These are phyloP conservation scores for Calonectria hongkongensis DNA, from an alignment of 2,329 filamentous ascomycete species.

Conservation along the genomic window DNA sequence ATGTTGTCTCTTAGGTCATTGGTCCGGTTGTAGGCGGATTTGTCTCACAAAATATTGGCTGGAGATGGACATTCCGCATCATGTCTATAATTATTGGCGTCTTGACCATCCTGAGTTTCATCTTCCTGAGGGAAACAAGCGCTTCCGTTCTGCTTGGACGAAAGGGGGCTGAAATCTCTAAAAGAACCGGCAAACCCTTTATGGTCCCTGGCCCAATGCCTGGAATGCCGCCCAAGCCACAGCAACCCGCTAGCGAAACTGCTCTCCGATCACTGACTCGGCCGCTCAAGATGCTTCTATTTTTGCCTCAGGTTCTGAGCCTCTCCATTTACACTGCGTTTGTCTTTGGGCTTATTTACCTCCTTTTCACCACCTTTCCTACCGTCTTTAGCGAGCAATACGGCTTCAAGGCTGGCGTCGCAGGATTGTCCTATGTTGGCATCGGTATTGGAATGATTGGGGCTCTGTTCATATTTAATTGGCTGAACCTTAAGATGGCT, in stretches of 20 bases:
- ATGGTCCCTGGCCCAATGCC: neutral
- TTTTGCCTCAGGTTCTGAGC: neutral
- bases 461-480: neutral
- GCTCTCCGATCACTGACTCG: neutral
- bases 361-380: neutral
- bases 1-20: neutral
- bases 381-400: slow-evolving; percentile 1
- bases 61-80: slow-evolving; percentile 7
- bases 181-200: neutral
- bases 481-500: neutral
- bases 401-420: neutral
- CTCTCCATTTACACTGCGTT: neutral
- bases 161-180: neutral
- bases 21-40: neutral
- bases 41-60: neutral
- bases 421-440: neutral
- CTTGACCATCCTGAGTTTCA: neutral
- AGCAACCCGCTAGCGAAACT: neutral
- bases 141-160: neutral
- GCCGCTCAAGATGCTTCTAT: neutral
- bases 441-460: neutral
- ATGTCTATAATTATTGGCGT: neutral
- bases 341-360: neutral
- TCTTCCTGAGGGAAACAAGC: neutral
- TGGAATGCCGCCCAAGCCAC: neutral